Conservation (phyloP, 2,329 filamentous ascomycete genomes). For the Colletotrichum sidae region DNA sequence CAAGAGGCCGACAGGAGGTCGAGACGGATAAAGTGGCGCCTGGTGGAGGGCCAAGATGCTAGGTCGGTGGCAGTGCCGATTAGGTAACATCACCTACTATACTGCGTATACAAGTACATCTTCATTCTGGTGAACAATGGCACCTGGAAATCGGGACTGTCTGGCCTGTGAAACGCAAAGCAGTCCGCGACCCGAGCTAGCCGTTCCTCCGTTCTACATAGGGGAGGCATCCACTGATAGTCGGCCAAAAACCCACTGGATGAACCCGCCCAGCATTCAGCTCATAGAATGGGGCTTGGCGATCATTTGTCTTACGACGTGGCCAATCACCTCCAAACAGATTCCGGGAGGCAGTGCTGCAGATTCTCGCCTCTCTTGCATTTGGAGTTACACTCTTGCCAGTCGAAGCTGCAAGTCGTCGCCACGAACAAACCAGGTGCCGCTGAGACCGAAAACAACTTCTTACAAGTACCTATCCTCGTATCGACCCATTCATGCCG, state of each 20-base stretch:
- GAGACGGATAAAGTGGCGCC: constrained; percentile 33
- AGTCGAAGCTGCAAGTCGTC: constrained; percentile 22
- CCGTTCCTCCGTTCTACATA: constrained; percentile 24
- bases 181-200: constrained; percentile 29
- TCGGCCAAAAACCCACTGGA: constrained; percentile 6
- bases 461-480: constrained; percentile 2
- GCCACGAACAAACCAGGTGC: constrained; percentile 28
- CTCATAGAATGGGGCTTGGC: constrained; percentile 32
- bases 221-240: constrained; percentile 15
- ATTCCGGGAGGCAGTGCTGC: constrained; percentile 19
- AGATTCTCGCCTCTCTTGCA: neutral
- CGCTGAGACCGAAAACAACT: constrained; percentile 15
- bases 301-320: constrained; percentile 29
- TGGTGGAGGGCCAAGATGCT: constrained; percentile 25
- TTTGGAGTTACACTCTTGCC: constrained; percentile 22
- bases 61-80: constrained; percentile 27
- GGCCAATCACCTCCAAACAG: constrained; percentile 25
- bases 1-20: constrained; percentile 26
- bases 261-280: constrained; percentile 25
- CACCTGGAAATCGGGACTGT: constrained; percentile 26
- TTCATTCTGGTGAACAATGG: constrained; percentile 6
- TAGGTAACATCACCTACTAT: constrained; percentile 24
- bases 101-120: neutral
- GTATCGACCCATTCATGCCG: constrained; percentile 8
- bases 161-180: constrained; percentile 35